These are phyloP conservation scores for Ramalina intermedia DNA, from an alignment of 495 filamentous ascomycete species.

Conservation along the genomic window DNA sequence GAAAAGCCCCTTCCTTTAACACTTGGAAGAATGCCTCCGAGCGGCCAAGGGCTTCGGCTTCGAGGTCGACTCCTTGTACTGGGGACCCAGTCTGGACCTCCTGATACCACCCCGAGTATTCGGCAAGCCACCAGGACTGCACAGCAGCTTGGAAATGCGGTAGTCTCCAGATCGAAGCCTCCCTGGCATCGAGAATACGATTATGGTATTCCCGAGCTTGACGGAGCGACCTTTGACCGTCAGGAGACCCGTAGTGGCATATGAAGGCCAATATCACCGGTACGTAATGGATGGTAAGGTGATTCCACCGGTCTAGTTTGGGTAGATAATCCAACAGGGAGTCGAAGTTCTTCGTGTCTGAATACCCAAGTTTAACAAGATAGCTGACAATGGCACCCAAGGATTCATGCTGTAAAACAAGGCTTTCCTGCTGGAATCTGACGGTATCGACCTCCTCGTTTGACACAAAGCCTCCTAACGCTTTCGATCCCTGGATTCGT, in stretches of 20 bases:
- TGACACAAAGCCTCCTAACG: slow-evolving; percentile 47
- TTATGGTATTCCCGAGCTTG: slow-evolving; percentile 56
- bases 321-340: slow-evolving; percentile 49
- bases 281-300: slow-evolving; percentile 59
- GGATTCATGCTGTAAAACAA: slow-evolving; percentile 76
- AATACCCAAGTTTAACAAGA: slow-evolving; percentile 59
- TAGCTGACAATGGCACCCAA: slow-evolving; percentile 63
- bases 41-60: slow-evolving; percentile 52
- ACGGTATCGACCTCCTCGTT: slow-evolving; percentile 52
- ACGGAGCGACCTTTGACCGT: slow-evolving; percentile 41
- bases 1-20: slow-evolving; percentile 81
- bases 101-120: slow-evolving; percentile 80
- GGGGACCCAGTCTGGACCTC: slow-evolving; percentile 45
- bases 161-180: slow-evolving; percentile 52
- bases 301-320: slow-evolving; percentile 57
- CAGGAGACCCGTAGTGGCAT: slow-evolving; percentile 56
- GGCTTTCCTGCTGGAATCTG: slow-evolving; percentile 53
- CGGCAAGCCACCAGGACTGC: slow-evolving; percentile 69
- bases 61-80: slow-evolving; percentile 40
- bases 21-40: slow-evolving; percentile 56
- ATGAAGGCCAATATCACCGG: slow-evolving; percentile 63
- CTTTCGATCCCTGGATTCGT: slow-evolving; percentile 49
- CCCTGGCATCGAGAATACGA: slow-evolving; percentile 45
- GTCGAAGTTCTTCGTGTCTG: slow-evolving; percentile 55
- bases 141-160: slow-evolving; percentile 62